These are phyloP conservation scores for Backusella mclennaniae DNA, from an alignment of 192 early-diverging fungal species.

Conservation along the genomic window DNA sequence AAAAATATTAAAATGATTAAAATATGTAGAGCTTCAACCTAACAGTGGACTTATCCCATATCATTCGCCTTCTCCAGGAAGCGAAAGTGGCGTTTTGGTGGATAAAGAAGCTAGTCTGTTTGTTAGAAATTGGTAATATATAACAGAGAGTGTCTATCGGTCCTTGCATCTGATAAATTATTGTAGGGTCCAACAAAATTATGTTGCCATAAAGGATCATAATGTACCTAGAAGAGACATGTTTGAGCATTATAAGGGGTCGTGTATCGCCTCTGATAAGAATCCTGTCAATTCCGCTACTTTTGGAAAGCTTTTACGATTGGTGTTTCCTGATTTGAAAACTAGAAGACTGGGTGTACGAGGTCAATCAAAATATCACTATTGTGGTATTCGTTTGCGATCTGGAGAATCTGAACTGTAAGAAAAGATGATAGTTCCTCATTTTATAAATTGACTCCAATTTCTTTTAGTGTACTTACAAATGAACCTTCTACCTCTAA, in stretches of 20 bases:
- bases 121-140: slow-evolving; percentile 10
- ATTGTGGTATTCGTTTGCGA: slow-evolving; percentile 40
- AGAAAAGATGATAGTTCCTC: neutral
- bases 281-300: slow-evolving; percentile 50
- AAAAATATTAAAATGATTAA: neutral
- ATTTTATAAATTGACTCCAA: too few species aligned
- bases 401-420: neutral
- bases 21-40: neutral
- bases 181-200: slow-evolving; percentile 42
- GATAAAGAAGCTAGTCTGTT: slow-evolving; percentile 13
- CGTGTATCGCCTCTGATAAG: slow-evolving; percentile 33
- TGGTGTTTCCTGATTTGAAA: slow-evolving; percentile 47
- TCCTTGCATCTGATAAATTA: neutral
- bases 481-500: neutral
- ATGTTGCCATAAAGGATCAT: slow-evolving; percentile 36
- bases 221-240: slow-evolving; percentile 44
- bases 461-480: too few species aligned
- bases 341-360: slow-evolving; percentile 48
- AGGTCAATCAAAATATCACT: slow-evolving; percentile 51
- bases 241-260: slow-evolving; percentile 46
- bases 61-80: neutral
- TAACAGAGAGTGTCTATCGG: neutral
- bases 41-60: neutral
- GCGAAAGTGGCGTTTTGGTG: neutral
- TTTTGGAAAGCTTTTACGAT: slow-evolving; percentile 51